A percentile compares a stretch with the other conserved stretches of the same genome.
These are phyloP conservation scores for Durusdinium trenchii DNA, from an alignment of 73 alveolate genomes.

Conservation along the genomic window DNA sequence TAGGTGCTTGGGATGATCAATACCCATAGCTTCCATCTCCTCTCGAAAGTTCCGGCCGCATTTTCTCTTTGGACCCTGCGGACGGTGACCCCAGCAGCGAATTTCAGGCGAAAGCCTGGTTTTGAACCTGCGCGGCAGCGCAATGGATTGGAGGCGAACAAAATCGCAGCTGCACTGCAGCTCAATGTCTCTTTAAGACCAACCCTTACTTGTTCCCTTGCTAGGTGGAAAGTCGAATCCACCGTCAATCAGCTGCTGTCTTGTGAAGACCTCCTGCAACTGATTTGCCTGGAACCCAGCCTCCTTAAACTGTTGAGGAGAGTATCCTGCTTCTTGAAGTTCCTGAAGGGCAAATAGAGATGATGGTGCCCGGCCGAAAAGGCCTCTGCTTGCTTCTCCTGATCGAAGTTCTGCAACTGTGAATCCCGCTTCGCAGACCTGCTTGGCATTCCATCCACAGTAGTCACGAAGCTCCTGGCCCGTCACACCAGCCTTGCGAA, in stretches of 20 bases:
- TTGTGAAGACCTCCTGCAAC: neutral
- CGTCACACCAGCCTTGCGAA: slow-evolving; percentile 37
- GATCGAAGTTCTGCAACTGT: neutral
- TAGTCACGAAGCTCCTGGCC: neutral
- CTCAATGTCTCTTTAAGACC: no score
- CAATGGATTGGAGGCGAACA: no score
- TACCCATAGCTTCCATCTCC: no score
- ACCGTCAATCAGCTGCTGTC: neutral
- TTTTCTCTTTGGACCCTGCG: no score
- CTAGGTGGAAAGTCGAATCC: neutral
- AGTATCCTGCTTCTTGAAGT: slow-evolving; percentile 2
- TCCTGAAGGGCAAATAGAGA: neutral
- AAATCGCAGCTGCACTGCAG: no score
- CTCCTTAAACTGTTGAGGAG: neutral
- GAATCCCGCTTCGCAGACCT: slow-evolving; percentile 8
- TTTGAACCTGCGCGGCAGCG: no score
- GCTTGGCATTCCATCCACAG: neutral
- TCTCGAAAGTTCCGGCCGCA: no score
- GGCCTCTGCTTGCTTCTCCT: no score
- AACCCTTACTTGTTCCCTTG: no score
- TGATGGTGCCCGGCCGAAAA: neutral
- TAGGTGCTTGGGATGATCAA: no score
- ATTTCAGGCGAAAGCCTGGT: no score
- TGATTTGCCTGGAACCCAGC: neutral
- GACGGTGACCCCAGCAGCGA: no score